Percentiles rank a stretch among this genome's conserved stretches.
Evolutionary conservation across 148 eudicot species (phyloP).

Genomic region (Rhododendron molle): DNA sequence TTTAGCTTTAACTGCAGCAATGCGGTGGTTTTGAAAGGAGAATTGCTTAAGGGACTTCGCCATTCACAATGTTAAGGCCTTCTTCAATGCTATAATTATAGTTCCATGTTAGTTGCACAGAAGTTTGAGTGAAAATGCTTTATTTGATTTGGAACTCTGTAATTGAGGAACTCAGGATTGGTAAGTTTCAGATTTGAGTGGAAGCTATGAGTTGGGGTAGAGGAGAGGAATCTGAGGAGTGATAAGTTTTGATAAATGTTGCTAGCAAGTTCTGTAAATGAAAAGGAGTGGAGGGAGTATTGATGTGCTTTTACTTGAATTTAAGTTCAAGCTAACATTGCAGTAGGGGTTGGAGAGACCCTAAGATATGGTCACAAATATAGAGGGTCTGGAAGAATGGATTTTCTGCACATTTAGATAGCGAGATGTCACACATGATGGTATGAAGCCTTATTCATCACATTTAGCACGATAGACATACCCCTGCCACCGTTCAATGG

Average conservation of each 20-base stretch:
- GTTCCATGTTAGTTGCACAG: background rate
- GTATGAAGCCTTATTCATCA: background rate
- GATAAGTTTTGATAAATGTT: background rate
- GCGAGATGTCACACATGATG: background rate
- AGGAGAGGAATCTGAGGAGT: background rate
- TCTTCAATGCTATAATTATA: background rate
- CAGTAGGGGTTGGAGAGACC: background rate
- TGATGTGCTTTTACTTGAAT: background rate
- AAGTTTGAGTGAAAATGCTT: background rate
- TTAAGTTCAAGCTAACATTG: background rate
- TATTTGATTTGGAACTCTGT: background rate
- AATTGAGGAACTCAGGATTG: background rate
- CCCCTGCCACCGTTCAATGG: background rate
- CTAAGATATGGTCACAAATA: background rate
- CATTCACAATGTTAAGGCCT: background rate
- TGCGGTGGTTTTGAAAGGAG: background rate
- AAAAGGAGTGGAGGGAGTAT: background rate
- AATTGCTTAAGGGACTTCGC: background rate
- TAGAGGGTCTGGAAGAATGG: background rate
- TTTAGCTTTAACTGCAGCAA: background rate
- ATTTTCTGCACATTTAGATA: background rate
- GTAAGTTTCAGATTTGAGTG: background rate
- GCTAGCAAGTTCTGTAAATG: background rate
- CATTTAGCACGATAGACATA: background rate
- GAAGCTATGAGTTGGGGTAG: background rate